Conservation (phyloP, 2,329 filamentous ascomycete species). For the Pyrenophora graminea region DNA sequence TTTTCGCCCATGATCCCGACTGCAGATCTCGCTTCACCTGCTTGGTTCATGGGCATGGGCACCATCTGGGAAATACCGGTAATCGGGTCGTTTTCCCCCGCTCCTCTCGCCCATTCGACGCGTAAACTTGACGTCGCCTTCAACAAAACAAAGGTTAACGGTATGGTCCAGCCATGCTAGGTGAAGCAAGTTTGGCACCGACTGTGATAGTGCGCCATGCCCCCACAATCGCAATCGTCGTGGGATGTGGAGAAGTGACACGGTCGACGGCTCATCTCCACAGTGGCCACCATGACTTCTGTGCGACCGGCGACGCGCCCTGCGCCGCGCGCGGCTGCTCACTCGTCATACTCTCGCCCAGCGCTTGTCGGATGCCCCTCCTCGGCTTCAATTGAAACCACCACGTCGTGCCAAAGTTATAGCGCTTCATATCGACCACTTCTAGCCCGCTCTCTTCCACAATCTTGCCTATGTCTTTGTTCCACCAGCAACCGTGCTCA, state of each 20-base stretch:
- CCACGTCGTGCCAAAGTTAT: constrained; percentile 56
- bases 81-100: constrained; percentile 19
- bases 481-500: constrained; percentile 58
- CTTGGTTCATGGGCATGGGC: constrained; percentile 15
- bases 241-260: constrained; percentile 14
- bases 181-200: not conserved
- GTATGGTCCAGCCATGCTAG: not conserved
- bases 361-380: constrained; percentile 33
- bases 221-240: constrained; percentile 9
- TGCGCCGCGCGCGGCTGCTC: constrained; percentile 23
- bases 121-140: constrained; percentile 17
- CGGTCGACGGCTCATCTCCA: constrained; percentile 35
- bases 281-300: constrained; percentile 42
- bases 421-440: constrained; percentile 51
- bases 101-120: constrained; percentile 1
- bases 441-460: constrained; percentile 55
- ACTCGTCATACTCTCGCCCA: constrained; percentile 11
- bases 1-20: constrained; percentile 19
- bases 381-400: constrained; percentile 53
- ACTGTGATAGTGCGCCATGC: constrained; percentile 10
- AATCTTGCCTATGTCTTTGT: constrained; percentile 56
- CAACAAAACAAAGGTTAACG: constrained; percentile 2
- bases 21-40: constrained; percentile 25
- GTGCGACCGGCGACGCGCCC: constrained; percentile 23
- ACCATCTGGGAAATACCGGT: constrained; percentile 12